Base-by-base conservation (phyloP, 306 rosid genomes). In the Cyclanthera cordifolia region DNA sequence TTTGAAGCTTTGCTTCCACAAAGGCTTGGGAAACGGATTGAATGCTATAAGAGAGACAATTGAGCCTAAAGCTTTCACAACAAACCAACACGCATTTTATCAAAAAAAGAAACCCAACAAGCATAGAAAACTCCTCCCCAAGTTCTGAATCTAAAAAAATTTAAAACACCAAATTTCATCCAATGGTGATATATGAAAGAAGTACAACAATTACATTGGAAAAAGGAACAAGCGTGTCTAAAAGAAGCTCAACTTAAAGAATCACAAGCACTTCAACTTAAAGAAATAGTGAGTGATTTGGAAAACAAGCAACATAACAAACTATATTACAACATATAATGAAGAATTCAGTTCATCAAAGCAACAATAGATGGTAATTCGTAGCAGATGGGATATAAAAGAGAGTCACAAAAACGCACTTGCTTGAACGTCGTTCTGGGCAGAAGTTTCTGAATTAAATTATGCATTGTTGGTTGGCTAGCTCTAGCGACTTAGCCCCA, bases 381-480 rank as follows among this genome's bases (percentile, higher is more conserved):
- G 34, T n/a, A 9, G 23, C 65, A 57, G 6, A 32, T 39, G 71
- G 54, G 54, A 48, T 34, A 28, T 5, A 15, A 25, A 51, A 25
- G 46, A 32, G 28, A 64, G 16, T 20, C 28, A 32, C 32, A 4
- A 32, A 48, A 23, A 56, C 60, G 14, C 77, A 91, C 96, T 52
- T 82, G 83, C 70, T 70, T 79, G 72, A 34, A 63, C 56, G 90
- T 70, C 66, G 71, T 21, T 53, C 81, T 53, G 28, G 60, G 85
- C 21, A 68, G 65, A 19, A 91, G 71, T 72, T 79, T 83, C 76
- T 85, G 83, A 6, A 78, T 27, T 49, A 76, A 60, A 65, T 79
- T 24, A 81, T 74, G 83, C 95, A 91, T 91, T 81, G 80, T 59
- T 70, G 13, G 52, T 5, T 47, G 53, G 3, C 47, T 28, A 24